Percentiles rank a stretch among this genome's conserved stretches.
These are phyloP conservation scores for Pseudozyma sp. DNA, from an alignment of 1,284 basidiomycete genomes.

Conservation along the genomic window DNA sequence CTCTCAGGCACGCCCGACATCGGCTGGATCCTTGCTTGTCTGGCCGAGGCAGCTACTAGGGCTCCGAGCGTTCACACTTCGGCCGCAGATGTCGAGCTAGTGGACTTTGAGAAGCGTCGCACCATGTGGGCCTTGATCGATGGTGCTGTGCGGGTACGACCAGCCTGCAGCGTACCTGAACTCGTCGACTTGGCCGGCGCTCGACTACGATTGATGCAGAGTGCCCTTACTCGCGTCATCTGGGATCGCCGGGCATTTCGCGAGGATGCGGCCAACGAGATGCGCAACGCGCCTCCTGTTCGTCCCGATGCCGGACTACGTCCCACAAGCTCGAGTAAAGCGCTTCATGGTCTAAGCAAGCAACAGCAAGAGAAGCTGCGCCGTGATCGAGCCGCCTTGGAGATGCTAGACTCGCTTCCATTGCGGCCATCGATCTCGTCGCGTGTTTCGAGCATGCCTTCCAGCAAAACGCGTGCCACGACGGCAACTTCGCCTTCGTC, in stretches of 20 bases:
- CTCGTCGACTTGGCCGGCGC: slow-evolving; percentile 56
- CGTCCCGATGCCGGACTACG: slow-evolving; percentile 29
- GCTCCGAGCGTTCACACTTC: slow-evolving; percentile 25
- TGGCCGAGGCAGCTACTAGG: slow-evolving; percentile 56
- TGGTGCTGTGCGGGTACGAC: slow-evolving; percentile 46
- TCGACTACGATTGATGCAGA: slow-evolving; percentile 56
- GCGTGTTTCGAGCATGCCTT: slow-evolving; percentile 49
- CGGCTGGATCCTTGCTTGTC: slow-evolving; percentile 62
- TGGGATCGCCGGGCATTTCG: slow-evolving; percentile 62
- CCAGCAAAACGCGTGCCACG: slow-evolving; percentile 11
- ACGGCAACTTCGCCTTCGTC: slow-evolving; percentile 15
- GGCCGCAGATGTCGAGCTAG: slow-evolving; percentile 43
- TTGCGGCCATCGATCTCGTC: slow-evolving; percentile 39
- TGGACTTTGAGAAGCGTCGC: slow-evolving; percentile 64
- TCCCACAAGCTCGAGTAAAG: slow-evolving; percentile 37
- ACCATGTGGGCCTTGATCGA: slow-evolving; percentile 60
- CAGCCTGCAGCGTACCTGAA: slow-evolving; percentile 34
- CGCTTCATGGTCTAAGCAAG: slow-evolving; percentile 42
- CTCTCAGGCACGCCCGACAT: slow-evolving; percentile 58
- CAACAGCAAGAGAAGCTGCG: slow-evolving; percentile 61
- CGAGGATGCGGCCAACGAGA: slow-evolving; percentile 61
- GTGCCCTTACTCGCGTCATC: slow-evolving; percentile 48
- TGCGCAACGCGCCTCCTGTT: slow-evolving; percentile 43
- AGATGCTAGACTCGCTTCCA: slow-evolving; percentile 29
- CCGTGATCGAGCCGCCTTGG: slow-evolving; percentile 52